Base-by-base conservation (phyloP, 768 basidiomycete genomes). In the Tulasnella calospora region DNA sequence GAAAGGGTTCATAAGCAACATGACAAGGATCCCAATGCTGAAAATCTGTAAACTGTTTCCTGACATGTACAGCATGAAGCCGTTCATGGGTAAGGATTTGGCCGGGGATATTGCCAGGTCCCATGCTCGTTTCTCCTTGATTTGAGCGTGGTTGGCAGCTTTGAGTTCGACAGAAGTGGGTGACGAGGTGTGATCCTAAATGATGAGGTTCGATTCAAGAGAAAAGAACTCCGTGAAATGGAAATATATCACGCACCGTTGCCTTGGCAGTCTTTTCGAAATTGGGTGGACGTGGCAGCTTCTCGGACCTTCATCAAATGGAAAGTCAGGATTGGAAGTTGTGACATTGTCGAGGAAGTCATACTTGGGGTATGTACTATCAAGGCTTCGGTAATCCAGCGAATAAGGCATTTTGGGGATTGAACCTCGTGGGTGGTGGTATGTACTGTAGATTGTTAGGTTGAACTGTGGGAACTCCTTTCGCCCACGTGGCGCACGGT, bases 41-140 rank as follows among this genome's bases (percentile, higher is more conserved):
- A 98, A 98, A 61, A 98, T 92, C 84, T 98, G 96, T 19, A 98
- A 92, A 73, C 95, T 94, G 17, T 94, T 92, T 46, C 96, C 96
- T 30, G 95, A 96, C 93, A 98, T 97, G 89, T 98, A 98, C 44
- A 98, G 88, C 96, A 98, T 98, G 86, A 98, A 93, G 6, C 92
- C 95, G 82, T 98, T 95, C 96, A 98, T 98, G 4, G 96, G 96
- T 36, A 98, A 88, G 19, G 91, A 90, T 84, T 98, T 98, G 44
- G 93, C 94, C 0, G 96, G 96, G 4, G 89, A 86, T 72, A 91
- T 88, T 51, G 94, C 94, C 57, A 94, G 87, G 80, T 95, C 94
- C 92, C 94, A 94, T 61, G 94, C 94, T 36, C 93, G 90, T 82
- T 89, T 91, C 80, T 89, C 89, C 83, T 94, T 94, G 79, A 95